Evolutionary conservation across 805 yeast genomes (phyloP), one percentile per base, ranked within the genome.

Genomic region (Ogataea methylovora): DNA sequence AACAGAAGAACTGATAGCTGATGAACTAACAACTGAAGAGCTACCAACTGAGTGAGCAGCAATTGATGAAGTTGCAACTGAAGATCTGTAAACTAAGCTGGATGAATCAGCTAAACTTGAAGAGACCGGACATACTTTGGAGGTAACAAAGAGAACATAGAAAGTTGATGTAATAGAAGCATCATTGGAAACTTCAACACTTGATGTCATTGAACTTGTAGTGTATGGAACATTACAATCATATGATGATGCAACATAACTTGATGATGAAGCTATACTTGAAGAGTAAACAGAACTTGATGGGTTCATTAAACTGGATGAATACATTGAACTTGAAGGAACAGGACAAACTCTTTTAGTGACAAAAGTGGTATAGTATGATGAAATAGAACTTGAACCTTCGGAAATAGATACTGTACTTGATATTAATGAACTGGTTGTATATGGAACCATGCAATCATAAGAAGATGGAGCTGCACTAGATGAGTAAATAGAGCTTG

Each of bases 331-430:
- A 8, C n/a, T 24, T 3, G 36, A 15, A 6, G 44, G 22, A 10
- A 30, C 29, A 24, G 33, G 33, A n/a, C 20, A 7, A 15, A 36
- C 36, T 7, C 37, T 34, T 5, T 37, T 30, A 8, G 44, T 25
- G 10, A 10, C 5, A 25, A 7, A 25, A 13, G 8, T 17, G 33
- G 16, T n/a, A n/a, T n/a, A n/a, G n/a, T n/a, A n/a, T n/a, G n/a
- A n/a, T n/a, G n/a, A n/a, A n/a, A n/a, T n/a, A n/a, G n/a, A n/a
- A n/a, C n/a, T n/a, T n/a, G n/a, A n/a, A n/a, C n/a, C n/a, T n/a
- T n/a, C n/a, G n/a, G n/a, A n/a, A n/a, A n/a, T n/a, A n/a, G n/a
- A n/a, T n/a, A n/a, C n/a, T n/a, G n/a, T n/a, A n/a, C n/a, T n/a
- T n/a, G n/a, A n/a, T n/a, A n/a, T n/a, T n/a, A n/a, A n/a, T n/a